Base-by-base conservation (phyloP, 2,329 filamentous ascomycete genomes). In the Monosporascus sp. region DNA sequence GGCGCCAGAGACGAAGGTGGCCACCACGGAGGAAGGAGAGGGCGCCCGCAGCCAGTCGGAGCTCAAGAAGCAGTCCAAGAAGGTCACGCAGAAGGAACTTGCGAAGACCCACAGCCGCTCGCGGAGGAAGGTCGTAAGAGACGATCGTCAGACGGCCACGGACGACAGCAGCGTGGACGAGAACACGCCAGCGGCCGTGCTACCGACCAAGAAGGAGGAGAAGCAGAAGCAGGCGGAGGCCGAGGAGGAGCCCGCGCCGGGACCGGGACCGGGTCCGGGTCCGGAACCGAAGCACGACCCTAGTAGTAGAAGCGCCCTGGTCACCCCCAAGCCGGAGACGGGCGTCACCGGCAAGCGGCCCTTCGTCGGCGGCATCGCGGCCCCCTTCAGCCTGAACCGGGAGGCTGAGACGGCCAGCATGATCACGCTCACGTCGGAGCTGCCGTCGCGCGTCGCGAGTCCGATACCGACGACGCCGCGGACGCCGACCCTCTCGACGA, bases 381-480 rank as follows among this genome's bases (percentile, higher is more conserved):
- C 89, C 60, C 88, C 88, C 0, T 92, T 92, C 63, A 87, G 81
- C 52, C 67, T 92, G 15, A 79, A 79, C 50, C 80, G 79, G 58
- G 79, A 87, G 20, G 79, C 80, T 2, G 79, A 82, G 4, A 87
- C 83, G 18, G 85, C 85, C 1, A 90, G 86, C 70, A 89, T 87
- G 79, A 71, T 86, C 50, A 90, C 87, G 0, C 69, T 90, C 20
- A 72, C 75, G 37, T 82, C 80, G 9, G 68, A 70, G 5, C 67
- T 64, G 14, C 64, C 63, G 5, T 69, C 67, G 57, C 64, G 66
- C 6, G 58, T 65, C 15, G 62, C 62, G 5, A 67, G 65, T 6
- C 66, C 67, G 22, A 59, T 62, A 48, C 69, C 71, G 2, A 65
- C 69, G 56, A 76, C 67, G 15, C 65, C 65, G 2, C 54, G 18